Evolutionary conservation across 2,329 filamentous ascomycete genomes (phyloP).

Genomic region (Xylaria sp.): DNA sequence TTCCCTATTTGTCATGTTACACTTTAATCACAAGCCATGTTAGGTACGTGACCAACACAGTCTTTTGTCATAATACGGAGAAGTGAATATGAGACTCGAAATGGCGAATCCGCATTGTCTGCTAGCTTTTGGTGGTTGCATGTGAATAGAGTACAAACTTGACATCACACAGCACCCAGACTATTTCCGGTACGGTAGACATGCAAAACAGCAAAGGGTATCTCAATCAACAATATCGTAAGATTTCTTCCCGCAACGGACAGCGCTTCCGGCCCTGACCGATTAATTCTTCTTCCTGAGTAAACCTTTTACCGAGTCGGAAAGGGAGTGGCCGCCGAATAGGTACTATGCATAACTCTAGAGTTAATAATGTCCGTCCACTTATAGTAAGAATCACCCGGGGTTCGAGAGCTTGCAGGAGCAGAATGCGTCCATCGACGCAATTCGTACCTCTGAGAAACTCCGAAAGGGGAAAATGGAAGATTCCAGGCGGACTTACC

Average conservation of each 20-base stretch:
- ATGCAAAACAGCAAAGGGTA: constrained; percentile 32
- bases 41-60: not conserved
- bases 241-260: not conserved
- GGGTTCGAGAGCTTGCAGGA: no score
- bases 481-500: no score
- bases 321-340: constrained; percentile 58
- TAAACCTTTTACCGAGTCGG: constrained; percentile 53
- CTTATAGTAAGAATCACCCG: no score
- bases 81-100: not conserved
- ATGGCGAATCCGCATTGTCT: not conserved
- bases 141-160: not conserved
- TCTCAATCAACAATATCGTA: constrained; percentile 25
- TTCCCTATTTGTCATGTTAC: not conserved
- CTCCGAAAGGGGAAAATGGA: no score
- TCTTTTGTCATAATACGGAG: not conserved
- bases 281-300: constrained; percentile 50
- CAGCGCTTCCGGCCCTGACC: not conserved
- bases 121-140: constrained; percentile 2
- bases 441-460: no score
- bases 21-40: not conserved
- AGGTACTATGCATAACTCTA: constrained; percentile 49
- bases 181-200: not conserved
- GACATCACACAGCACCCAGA: not conserved
- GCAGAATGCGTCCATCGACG: no score
- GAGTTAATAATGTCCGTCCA: no score